Evolutionary conservation across 352 stramenopile genomes (phyloP).

Genomic region (Globisporangium radiosum): DNA sequence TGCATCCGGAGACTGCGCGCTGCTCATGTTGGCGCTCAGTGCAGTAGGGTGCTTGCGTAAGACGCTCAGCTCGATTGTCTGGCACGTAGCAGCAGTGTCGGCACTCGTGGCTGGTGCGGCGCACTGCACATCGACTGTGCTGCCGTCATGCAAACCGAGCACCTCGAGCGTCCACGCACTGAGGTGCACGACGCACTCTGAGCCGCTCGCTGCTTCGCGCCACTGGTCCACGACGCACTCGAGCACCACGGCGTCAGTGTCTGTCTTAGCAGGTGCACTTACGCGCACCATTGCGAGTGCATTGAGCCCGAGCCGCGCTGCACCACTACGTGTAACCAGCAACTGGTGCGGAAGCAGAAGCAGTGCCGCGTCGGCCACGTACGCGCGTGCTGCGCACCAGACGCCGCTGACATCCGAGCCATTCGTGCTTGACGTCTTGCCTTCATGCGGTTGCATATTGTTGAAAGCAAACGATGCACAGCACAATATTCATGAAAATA

Average conservation of each 20-base stretch:
- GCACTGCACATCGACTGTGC: conserved; percentile 2
- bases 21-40: not conserved
- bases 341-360: conserved; percentile 48
- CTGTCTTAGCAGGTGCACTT: not conserved
- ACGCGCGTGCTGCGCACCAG: conserved; percentile 5
- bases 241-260: conserved; percentile 15
- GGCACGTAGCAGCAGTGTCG: conserved; percentile 3
- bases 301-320: conserved; percentile 12
- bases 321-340: conserved; percentile 28
- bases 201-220: conserved; percentile 10
- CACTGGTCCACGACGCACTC: conserved; percentile 23
- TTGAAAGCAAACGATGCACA: too few species aligned
- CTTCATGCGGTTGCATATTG: too few species aligned
- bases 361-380: conserved; percentile 16
- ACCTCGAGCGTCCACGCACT: conserved; percentile 43
- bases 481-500: too few species aligned
- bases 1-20: not conserved
- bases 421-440: too few species aligned
- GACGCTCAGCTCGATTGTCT: conserved; percentile 24
- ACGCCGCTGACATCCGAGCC: not conserved
- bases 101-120: conserved; percentile 2
- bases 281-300: conserved; percentile 19
- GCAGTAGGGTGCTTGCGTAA: conserved; percentile 23
- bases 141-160: conserved; percentile 14
- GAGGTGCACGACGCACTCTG: conserved; percentile 27